Evolutionary conservation across 2,329 filamentous ascomycete genomes (phyloP), one percentile per base, ranked within the genome.

Genomic region (Zasmidium angulare): DNA sequence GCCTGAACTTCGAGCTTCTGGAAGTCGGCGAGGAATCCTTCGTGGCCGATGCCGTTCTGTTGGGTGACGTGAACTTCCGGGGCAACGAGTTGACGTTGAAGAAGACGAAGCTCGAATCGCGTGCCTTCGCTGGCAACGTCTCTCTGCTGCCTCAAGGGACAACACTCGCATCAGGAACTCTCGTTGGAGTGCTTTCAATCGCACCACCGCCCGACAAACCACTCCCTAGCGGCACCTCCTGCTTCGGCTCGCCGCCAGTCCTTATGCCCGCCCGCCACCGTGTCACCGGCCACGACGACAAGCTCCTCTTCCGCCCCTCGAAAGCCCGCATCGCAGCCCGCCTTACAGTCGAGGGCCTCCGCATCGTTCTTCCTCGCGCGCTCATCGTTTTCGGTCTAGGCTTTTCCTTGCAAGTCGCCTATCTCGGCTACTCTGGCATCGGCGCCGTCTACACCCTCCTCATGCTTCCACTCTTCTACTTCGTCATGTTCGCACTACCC

Each of bases 301-400:
- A 61, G 14, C 61, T 65, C 17, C 65, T 66, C 23, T 68, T 68
- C 62, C 49, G 53, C 2, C 66, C 66, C 3, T 64, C 64, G 2
- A 62, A 43, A 40, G 48, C 26, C 22, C 63, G 65, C 3, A 53
- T 68, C 48, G 62, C 59, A 24, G 66, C 66, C 14, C 65, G 66
- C 10, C 59, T 68, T 20, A 48, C 59, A 6, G 56, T 68, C 46
- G 66, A 68, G 61, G 66, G 66, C 2, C 31, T 66, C 9, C 66
- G 66, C 7, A 67, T 68, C 46, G 59, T 68, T n/a, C 29, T 66
- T 1, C 66, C 66, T n/a, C 55, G 65, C n/a, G 66, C 66, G 10
- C 29, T 67, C n/a, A 65, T 68, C n/a, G 56, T 68, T 47, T 68
- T 68, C 43, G 65, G 63, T 3, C 58, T 68, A 12, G 66, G 66